Conservation (phyloP, 2,329 filamentous ascomycete genomes). For the Chaetothyriales sp. region DNA sequence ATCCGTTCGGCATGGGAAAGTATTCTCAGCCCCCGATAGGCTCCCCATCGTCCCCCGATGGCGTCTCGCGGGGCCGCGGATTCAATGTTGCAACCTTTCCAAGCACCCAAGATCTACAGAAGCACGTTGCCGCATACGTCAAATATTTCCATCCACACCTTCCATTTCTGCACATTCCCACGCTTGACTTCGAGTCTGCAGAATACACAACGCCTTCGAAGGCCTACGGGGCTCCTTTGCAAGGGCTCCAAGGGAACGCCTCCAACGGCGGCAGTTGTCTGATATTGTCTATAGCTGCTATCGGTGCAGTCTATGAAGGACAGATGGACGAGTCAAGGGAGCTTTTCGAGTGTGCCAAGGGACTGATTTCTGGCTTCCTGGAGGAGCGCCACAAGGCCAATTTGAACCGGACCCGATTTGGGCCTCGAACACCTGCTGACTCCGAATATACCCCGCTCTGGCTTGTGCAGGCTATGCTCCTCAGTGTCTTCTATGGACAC, state of each 20-base stretch:
- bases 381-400: constrained; percentile 82
- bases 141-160: constrained; percentile 86
- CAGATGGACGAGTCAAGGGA: constrained; percentile 68
- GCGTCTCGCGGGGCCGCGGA: constrained; percentile 20
- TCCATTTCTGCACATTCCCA: constrained; percentile 87
- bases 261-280: constrained; percentile 74
- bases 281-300: constrained; percentile 76
- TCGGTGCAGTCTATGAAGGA: constrained; percentile 74
- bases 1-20: constrained; percentile 43
- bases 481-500: constrained; percentile 92
- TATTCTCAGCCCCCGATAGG: constrained; percentile 46
- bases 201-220: constrained; percentile 49
- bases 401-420: constrained; percentile 49
- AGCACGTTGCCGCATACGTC: constrained; percentile 81
- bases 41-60: constrained; percentile 35
- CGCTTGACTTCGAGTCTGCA: constrained; percentile 74
- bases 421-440: constrained; percentile 14
- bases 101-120: constrained; percentile 71
- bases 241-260: constrained; percentile 40
- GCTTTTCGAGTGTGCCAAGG: constrained; percentile 84
- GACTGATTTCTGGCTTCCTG: constrained; percentile 84
- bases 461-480: constrained; percentile 91
- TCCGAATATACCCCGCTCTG: constrained; percentile 61
- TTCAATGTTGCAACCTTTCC: constrained; percentile 49
- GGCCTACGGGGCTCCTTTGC: constrained; percentile 39